Evolutionary conservation across 2,329 filamentous ascomycete species (phyloP).

Genomic region (Mollisia scopiformis): DNA sequence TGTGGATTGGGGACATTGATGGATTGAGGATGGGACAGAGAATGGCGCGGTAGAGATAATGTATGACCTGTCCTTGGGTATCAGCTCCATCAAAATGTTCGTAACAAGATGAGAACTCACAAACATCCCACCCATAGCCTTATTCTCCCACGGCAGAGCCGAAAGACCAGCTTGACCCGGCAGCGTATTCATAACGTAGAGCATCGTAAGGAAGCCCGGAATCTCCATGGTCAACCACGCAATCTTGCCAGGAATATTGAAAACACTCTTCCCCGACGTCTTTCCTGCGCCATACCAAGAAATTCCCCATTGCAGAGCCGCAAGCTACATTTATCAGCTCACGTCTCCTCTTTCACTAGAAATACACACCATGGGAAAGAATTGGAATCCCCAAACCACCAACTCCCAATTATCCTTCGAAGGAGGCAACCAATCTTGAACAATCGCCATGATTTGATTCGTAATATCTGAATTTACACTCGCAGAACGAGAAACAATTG

Average conservation of each 20-base stretch:
- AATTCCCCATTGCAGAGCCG: constrained; percentile 71
- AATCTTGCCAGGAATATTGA: constrained; percentile 88
- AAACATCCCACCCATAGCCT: constrained; percentile 71
- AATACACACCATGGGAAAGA: constrained; percentile 45
- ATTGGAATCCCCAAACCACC: constrained; percentile 55
- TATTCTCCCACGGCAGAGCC: constrained; percentile 75
- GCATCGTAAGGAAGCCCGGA: constrained; percentile 73
- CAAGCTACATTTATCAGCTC: constrained; percentile 56
- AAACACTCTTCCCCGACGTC: constrained; percentile 71
- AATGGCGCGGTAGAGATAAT: constrained; percentile 90
- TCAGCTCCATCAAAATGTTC: neutral
- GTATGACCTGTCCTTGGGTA: constrained; percentile 60
- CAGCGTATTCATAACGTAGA: constrained; percentile 78
- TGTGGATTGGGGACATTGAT: constrained; percentile 89
- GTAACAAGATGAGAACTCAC: constrained; percentile 34
- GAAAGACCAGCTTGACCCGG: constrained; percentile 59
- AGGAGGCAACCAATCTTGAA: constrained; percentile 51
- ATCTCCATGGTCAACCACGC: constrained; percentile 91
- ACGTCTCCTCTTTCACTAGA: neutral
- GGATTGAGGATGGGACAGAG: constrained; percentile 82
- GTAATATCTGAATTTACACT: neutral
- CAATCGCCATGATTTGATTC: constrained; percentile 29
- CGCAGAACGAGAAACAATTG: neutral
- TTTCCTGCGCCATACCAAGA: constrained; percentile 92
- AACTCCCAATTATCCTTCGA: constrained; percentile 60